Base-by-base conservation (phyloP, 2,329 filamentous ascomycete species). In the Fonsecaea pedrosoi region DNA sequence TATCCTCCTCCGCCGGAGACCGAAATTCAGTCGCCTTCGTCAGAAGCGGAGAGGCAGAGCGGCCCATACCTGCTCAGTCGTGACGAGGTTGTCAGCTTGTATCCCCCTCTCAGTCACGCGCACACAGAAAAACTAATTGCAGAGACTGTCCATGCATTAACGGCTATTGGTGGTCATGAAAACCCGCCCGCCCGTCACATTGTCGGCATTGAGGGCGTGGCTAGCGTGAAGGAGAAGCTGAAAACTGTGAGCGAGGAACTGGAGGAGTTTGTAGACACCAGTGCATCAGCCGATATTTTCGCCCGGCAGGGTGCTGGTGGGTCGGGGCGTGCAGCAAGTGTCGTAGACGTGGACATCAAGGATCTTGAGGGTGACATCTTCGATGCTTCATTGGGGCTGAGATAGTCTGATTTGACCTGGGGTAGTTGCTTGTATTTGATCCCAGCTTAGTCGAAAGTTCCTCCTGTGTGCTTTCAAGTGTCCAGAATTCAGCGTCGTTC, bases 201-300 rank as follows among this genome's bases (percentile, higher is more conserved):
- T 74, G 94, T 98, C 1, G 94, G 95, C 0, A 88, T 90, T 62
- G 95, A 98, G 78, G 94, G 92, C 0, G 90, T 94, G 12, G 85
- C 88, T 5, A 91, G 91, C 48, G 94, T 98, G 45, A 96, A 94
- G 77, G 95, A 98, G 80, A 98, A 98, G 80, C 82, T 99, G 64
- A 97, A 96, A 82, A 97, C 93, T 1, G 92, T 97, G 2, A 96
- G 92, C 70, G 94, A 98, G 77, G 95, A 98, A 81, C 81, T 98
- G 64, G 95, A 98, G 78, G 95, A 98, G 72, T 98, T 98, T 78
- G 90, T 97, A 34, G 92, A 96, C 73, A 90, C 93, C 32, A 97
- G 93, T 74, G 84, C 90, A 71, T 90, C 92, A 0, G 93, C 95
- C 15, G 94, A 97, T 45, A 71, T 71, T n/a, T 64, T 65, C 37